Conservation (phyloP, 1,284 basidiomycete species). For the Xerocomus minutiporus region DNA sequence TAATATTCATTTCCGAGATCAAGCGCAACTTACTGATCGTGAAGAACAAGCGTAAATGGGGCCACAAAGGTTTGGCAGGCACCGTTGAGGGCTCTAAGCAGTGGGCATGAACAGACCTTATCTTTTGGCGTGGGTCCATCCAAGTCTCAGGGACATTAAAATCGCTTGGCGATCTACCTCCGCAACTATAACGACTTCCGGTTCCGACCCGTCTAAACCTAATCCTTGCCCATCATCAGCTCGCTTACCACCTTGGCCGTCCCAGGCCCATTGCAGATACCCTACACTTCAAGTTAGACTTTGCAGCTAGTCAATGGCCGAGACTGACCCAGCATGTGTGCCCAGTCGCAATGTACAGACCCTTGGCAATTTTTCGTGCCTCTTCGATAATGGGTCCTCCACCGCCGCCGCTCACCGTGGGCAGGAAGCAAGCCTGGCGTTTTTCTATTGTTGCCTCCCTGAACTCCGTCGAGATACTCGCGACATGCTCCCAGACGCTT, state of each 20-base stretch:
- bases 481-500: constrained; percentile 48
- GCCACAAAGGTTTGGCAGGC: background rate
- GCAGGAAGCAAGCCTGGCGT: constrained; percentile 68
- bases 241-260: constrained; percentile 59
- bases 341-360: constrained; percentile 59
- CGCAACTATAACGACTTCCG: constrained; percentile 22
- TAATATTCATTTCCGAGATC: too few species aligned
- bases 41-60: constrained; percentile 12
- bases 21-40: constrained; percentile 23
- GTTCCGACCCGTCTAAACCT: constrained; percentile 51
- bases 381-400: constrained; percentile 62
- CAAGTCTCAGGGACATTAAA: background rate
- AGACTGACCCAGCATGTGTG: constrained; percentile 63
- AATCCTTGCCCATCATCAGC: constrained; percentile 40
- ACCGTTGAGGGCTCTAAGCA: background rate
- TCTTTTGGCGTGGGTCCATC: background rate
- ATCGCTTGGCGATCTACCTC: constrained; percentile 18
- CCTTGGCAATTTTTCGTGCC: constrained; percentile 38
- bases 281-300: constrained; percentile 35
- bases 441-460: constrained; percentile 46
- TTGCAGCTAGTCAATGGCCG: background rate
- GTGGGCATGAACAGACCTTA: background rate
- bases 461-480: constrained; percentile 54
- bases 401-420: constrained; percentile 42
- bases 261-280: constrained; percentile 69